Evolutionary conservation across 2,329 filamentous ascomycete species (phyloP).

Genomic region (Penicillium paneum): DNA sequence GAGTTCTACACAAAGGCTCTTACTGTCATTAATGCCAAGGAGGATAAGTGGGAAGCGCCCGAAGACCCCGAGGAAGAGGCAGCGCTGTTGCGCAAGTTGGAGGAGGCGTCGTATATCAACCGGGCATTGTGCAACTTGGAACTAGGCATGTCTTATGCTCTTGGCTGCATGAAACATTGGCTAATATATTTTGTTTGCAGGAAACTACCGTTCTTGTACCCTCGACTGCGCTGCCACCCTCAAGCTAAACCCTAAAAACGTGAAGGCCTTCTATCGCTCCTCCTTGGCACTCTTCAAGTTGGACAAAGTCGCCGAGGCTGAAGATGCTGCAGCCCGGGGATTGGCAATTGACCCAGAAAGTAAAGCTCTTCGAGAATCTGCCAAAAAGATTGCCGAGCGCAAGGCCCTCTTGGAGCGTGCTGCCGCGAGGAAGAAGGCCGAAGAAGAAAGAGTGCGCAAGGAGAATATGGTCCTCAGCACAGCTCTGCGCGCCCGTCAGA

Average conservation of each 20-base stretch:
- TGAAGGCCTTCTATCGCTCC: slow-evolving; percentile 90
- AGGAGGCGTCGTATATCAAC: slow-evolving; percentile 80
- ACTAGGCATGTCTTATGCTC: slow-evolving; percentile 54
- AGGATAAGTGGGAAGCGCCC: slow-evolving; percentile 52
- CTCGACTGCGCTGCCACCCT: slow-evolving; percentile 79
- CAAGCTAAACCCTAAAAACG: slow-evolving; percentile 71
- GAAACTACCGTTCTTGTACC: slow-evolving; percentile 83
- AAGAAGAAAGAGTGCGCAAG: slow-evolving; percentile 47
- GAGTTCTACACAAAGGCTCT: slow-evolving; percentile 93
- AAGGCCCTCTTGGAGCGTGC: slow-evolving; percentile 56
- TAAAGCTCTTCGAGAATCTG: slow-evolving; percentile 60
- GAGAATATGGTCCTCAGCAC: slow-evolving; percentile 62
- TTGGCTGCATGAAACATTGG: background rate
- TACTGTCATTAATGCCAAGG: slow-evolving; percentile 63
- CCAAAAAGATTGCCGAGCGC: slow-evolving; percentile 61
- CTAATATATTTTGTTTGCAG: slow-evolving; percentile 35
- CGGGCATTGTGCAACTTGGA: slow-evolving; percentile 86
- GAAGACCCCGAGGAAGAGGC: slow-evolving; percentile 58
- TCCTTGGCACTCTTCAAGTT: slow-evolving; percentile 73
- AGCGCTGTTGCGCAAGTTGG: slow-evolving; percentile 59
- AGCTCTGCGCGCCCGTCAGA: slow-evolving; percentile 66
- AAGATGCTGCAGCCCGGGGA: slow-evolving; percentile 72
- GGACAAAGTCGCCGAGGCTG: slow-evolving; percentile 73
- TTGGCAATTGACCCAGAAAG: slow-evolving; percentile 70
- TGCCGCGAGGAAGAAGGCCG: slow-evolving; percentile 54